Conservation (phyloP, 2,329 filamentous ascomycete genomes). For the Cordyceps cicadae region DNA sequence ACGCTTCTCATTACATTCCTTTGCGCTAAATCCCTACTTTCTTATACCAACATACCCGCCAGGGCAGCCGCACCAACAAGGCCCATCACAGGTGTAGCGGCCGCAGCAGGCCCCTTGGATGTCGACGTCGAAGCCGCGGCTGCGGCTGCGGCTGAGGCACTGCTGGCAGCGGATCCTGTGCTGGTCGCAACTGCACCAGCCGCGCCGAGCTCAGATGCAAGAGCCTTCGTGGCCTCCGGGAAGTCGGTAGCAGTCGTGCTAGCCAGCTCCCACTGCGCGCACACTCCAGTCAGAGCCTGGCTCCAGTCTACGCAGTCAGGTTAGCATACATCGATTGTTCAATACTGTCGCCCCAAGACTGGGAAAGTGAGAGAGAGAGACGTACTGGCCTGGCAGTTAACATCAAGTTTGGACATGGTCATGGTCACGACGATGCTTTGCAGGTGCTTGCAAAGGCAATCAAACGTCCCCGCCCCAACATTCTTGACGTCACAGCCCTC, state of each 20-base stretch:
- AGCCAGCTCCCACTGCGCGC: background rate
- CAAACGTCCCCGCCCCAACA: background rate
- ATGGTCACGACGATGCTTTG: conserved; percentile 4
- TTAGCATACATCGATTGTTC: background rate
- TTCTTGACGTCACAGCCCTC: conserved; percentile 8
- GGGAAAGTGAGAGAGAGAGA: background rate
- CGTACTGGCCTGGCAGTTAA: conserved; percentile 9
- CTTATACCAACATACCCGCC: conserved; percentile 1
- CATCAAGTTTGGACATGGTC: background rate
- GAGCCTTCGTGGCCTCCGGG: conserved; percentile 6
- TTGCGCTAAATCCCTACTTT: background rate
- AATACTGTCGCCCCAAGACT: too few species aligned
- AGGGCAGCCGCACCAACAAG: conserved; percentile 8
- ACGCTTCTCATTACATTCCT: background rate
- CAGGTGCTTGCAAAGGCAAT: conserved; percentile 9
- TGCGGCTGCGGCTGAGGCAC: conserved; percentile 2
- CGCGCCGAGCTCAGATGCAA: conserved; percentile 7
- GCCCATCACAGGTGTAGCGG: conserved; percentile 4
- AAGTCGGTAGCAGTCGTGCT: conserved; percentile 4
- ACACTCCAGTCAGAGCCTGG: background rate
- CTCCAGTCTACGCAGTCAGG: background rate
- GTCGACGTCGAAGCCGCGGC: conserved; percentile 1
- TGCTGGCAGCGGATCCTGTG: background rate
- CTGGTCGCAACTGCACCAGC: background rate
- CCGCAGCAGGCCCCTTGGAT: conserved; percentile 8